Evolutionary conservation across 163 green algal species (phyloP), one percentile per base, ranked within the genome.

Genomic region (Chlamydomonas reinhardtii): DNA sequence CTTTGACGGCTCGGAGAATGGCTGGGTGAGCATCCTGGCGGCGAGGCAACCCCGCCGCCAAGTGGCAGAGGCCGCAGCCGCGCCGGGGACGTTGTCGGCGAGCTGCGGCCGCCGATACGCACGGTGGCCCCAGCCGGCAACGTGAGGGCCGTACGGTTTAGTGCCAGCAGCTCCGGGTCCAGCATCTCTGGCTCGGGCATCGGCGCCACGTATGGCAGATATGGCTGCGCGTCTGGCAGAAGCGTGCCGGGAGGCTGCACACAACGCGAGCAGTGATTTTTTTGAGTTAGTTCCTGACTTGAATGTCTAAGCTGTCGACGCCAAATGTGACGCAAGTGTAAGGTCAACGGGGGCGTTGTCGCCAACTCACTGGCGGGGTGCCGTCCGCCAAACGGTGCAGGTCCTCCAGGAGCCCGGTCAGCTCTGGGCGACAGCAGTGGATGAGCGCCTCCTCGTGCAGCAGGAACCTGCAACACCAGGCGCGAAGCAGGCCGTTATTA

Each of bases 321-420:
- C 1, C 11, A 56, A 56, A 14, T 56, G 14, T 17, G 48, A 14
- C 48, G 14, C 48, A 56, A 56, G 6, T 17, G n/a, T n/a, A n/a
- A n/a, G n/a, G n/a, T n/a, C n/a, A n/a, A n/a, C n/a, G n/a, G n/a
- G 12, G 48, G 14, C 12, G 11, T 22, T 2, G 17, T 22, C 48
- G 9, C 14, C 11, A 56, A 56, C 80, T 35, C 59, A 86, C 82
- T 39, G 82, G 72, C 31, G 72, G n/a, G 54, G 48, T 20, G 8
- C 74, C 83, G 1, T 61, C 68, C 14, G 66, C 54, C 35, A 84
- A 52, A 17, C 83, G 74, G 83, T 89, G 83, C 68, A 89, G 52
- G 83, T 89, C 83, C 74, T 89, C 83, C 65, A 89, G 66, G 48
- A 89, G 83, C 27, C 83, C 83, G 15, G 83, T 89, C 52, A 89